These are phyloP conservation scores for Lactarius deliciosus DNA, from an alignment of 768 basidiomycete species.

Conservation along the genomic window DNA sequence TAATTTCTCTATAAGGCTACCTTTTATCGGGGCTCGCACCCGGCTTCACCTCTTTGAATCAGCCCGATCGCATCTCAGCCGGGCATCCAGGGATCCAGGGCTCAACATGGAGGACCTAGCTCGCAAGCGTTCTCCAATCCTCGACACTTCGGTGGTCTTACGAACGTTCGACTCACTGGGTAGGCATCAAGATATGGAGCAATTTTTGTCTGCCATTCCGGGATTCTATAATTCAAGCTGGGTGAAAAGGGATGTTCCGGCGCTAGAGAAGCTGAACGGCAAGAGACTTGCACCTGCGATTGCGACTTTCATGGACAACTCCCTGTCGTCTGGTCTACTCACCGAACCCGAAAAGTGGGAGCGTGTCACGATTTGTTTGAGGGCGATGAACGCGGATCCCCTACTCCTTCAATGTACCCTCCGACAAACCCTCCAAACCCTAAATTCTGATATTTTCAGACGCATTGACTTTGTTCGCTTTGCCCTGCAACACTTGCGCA, in stretches of 20 bases:
- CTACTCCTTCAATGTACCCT: slow-evolving; percentile 1
- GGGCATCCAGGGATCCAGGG: not conserved
- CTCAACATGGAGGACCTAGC: not conserved
- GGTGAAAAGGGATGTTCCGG: not conserved
- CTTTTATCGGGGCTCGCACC: not conserved
- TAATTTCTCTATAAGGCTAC: not conserved
- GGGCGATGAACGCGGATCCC: not conserved
- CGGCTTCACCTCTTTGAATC: not conserved
- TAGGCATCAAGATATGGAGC: not conserved
- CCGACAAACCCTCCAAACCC: not conserved
- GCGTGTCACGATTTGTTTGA: not conserved
- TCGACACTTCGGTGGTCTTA: not conserved
- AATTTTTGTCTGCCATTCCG: not conserved
- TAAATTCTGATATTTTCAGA: not conserved
- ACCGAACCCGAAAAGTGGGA: not conserved
- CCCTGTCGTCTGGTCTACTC: not conserved
- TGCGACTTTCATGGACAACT: not conserved
- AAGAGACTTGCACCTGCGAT: not conserved
- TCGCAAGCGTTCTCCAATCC: not conserved
- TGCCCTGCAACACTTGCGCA: not conserved
- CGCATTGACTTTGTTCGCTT: not conserved
- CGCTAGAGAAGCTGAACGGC: not conserved
- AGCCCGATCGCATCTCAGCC: not conserved
- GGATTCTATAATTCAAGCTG: not conserved
- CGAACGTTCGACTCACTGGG: not conserved